Percentiles rank a stretch among this genome's conserved stretches.
These are phyloP conservation scores for Aquanectria penicillioides DNA, from an alignment of 2,329 filamentous ascomycete species.

Conservation along the genomic window DNA sequence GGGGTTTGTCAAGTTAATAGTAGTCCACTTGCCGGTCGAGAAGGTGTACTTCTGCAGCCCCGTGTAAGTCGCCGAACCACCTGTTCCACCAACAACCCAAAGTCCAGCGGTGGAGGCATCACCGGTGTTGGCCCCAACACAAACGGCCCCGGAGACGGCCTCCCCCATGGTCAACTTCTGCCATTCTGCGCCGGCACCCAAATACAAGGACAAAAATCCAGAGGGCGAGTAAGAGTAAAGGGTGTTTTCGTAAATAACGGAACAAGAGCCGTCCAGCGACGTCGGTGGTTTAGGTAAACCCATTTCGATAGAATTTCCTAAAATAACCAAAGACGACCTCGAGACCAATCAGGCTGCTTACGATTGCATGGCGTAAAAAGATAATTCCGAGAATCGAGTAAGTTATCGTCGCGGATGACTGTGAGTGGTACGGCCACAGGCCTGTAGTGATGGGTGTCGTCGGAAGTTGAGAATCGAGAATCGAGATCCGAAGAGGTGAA, in stretches of 20 bases:
- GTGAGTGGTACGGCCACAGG: conserved; percentile 7
- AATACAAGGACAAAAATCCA: conserved; percentile 78
- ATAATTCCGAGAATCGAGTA: conserved; percentile 17
- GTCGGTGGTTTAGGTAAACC: conserved; percentile 75
- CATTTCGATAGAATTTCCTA: conserved; percentile 61
- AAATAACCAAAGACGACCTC: conserved; percentile 21
- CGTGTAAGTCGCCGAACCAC: conserved; percentile 64
- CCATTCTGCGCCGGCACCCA: conserved; percentile 80
- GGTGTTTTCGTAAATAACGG: conserved; percentile 80
- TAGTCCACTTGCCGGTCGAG: conserved; percentile 63
- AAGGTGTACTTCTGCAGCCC: conserved; percentile 78
- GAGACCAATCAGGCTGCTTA: conserved; percentile 26
- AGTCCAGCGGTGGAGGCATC: conserved; percentile 70
- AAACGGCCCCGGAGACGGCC: conserved; percentile 78
- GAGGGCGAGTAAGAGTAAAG: conserved; percentile 84
- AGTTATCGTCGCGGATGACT: conserved; percentile 27
- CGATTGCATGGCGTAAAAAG: conserved; percentile 40
- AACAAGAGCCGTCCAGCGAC: conserved; percentile 81
- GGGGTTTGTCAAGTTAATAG: conserved; percentile 52
- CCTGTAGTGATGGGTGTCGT: conserved; percentile 13
- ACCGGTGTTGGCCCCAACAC: conserved; percentile 68
- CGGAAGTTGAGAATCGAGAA: conserved; percentile 11
- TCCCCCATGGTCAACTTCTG: conserved; percentile 70
- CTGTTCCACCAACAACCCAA: conserved; percentile 83
- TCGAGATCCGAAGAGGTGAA: conserved; percentile 19